Conservation (phyloP, 2,329 filamentous ascomycete genomes). For the Cytospora piceicola region DNA sequence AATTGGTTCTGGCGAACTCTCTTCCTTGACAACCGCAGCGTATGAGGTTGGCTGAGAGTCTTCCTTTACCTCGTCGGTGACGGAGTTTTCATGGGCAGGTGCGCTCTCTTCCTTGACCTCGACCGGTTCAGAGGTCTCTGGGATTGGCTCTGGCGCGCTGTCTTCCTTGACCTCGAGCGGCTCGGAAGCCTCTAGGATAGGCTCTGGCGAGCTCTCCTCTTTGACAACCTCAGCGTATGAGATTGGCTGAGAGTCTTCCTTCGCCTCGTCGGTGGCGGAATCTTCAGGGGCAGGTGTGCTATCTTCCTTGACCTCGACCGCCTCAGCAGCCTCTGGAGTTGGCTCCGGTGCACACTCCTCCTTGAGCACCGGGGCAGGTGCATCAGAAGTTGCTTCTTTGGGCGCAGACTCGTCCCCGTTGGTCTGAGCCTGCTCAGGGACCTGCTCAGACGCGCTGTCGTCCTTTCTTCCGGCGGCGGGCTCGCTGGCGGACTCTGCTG, state of each 20-base stretch:
- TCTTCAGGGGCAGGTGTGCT: constrained; percentile 16
- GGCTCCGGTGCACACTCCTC: constrained; percentile 11
- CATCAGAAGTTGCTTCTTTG: not conserved
- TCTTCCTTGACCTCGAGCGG: no score
- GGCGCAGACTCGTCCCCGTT: not conserved
- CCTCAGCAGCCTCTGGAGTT: constrained; percentile 3
- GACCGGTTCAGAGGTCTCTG: not conserved
- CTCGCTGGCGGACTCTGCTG: constrained; percentile 6
- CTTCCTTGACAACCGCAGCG: no score
- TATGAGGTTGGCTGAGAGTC: no score
- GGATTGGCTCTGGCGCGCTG: not conserved
- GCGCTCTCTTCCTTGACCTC: constrained; percentile 18
- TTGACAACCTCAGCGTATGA: no score
- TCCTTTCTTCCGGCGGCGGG: not conserved
- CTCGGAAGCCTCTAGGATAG: constrained; percentile 4
- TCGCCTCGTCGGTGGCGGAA: not conserved
- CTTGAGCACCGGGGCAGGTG: constrained; percentile 3
- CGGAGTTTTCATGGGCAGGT: no score
- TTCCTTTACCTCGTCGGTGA: no score
- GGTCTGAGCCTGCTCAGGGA: constrained; percentile 2
- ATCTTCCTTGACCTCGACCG: constrained; percentile 9
- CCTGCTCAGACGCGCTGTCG: constrained; percentile 7
- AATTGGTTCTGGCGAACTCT: no score
- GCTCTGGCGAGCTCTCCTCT: no score
- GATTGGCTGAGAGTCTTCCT: constrained; percentile 22